phyloP scores from a whole-genome alignment of 805 yeast genomes.

The Lachancea cidri region DNA sequence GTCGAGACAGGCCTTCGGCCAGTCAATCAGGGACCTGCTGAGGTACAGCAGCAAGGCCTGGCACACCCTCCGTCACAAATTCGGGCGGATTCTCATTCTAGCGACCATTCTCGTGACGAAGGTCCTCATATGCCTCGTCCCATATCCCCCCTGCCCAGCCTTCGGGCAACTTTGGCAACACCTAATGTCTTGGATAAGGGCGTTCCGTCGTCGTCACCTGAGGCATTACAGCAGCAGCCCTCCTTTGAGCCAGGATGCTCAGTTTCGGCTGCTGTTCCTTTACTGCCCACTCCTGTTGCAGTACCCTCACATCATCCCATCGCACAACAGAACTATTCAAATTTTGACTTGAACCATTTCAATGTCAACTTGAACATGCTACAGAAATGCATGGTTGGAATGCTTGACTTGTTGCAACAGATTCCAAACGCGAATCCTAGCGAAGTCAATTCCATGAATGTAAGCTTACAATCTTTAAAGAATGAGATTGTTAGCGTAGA shows the following conservation, averaged over 20 bases:
- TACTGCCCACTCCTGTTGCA: conserved; percentile 3
- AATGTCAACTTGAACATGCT: conserved; percentile 4
- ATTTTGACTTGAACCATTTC: conserved; percentile 3
- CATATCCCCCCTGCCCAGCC: conserved; percentile 7
- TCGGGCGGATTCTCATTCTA: neutral
- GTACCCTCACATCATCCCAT: neutral
- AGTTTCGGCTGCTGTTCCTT: neutral
- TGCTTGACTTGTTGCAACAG: conserved; percentile 7
- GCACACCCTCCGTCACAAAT: neutral
- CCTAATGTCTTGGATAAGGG: neutral
- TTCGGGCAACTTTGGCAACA: conserved; percentile 2
- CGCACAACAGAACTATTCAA: neutral
- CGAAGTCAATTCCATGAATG: conserved; percentile 1
- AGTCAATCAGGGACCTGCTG: neutral
- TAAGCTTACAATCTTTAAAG: conserved; percentile 3
- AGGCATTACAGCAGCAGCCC: conserved; percentile 1
- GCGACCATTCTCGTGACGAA: neutral
- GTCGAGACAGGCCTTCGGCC: conserved; percentile 7
- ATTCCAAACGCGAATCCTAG: conserved; percentile 1
- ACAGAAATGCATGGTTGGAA: conserved; percentile 6
- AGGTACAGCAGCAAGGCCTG: neutral
- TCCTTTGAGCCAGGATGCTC: neutral
- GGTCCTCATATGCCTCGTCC: neutral
- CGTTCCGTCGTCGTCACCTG: conserved; percentile 3
- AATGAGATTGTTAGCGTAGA: conserved; percentile 5